Evolutionary conservation across 2,329 filamentous ascomycete species (phyloP), one percentile per base, ranked within the genome.

Genomic region (Teratosphaeria zuluensis): DNA sequence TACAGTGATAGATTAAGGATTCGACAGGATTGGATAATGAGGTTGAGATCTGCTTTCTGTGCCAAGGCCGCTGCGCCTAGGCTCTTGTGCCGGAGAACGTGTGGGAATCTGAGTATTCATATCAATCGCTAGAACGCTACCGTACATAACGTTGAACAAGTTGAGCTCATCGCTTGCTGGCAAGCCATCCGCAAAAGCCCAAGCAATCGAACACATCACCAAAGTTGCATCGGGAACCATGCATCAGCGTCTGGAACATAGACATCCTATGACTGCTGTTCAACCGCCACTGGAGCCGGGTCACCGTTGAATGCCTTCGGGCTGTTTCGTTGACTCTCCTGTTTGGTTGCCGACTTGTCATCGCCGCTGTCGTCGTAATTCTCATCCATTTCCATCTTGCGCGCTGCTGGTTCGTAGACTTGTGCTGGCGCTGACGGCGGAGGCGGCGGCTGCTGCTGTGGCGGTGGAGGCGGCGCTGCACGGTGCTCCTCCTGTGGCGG

Each of bases 301-400:
- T 32, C 57, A n/a, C 55, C 59, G 52, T 46, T 53, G 3, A 57
- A n/a, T 14, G 61, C 14, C 54, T 58, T 58, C 12, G 77, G 77
- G 63, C 76, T 78, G 56, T 70, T 74, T 46, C 75, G 71, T 59
- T 73, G 75, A 61, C 76, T 77, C 63, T 77, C 76, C 57, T 76
- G 74, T 61, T 77, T 77, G 7, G 66, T 66, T 1, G 66, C 69
- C 16, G 66, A 72, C 48, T 94, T 88, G 60, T 96, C 92, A 64
- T 95, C 92, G 4, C 84, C 90, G 59, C 92, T 92, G 68, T 97
- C 92, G 72, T 97, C 92, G 68, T 99, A 97, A 72, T 97, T 89
- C 72, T 99, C 94, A 66, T 99, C 92, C 21, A 97, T 89, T 6
- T 97, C 92, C 84, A 99, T 95, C 74, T 95, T 95, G 24, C 94